Percentiles rank a stretch among this genome's conserved stretches.
Conservation (phyloP, 2,329 filamentous ascomycete genomes). For the Apiospora sp. region DNA sequence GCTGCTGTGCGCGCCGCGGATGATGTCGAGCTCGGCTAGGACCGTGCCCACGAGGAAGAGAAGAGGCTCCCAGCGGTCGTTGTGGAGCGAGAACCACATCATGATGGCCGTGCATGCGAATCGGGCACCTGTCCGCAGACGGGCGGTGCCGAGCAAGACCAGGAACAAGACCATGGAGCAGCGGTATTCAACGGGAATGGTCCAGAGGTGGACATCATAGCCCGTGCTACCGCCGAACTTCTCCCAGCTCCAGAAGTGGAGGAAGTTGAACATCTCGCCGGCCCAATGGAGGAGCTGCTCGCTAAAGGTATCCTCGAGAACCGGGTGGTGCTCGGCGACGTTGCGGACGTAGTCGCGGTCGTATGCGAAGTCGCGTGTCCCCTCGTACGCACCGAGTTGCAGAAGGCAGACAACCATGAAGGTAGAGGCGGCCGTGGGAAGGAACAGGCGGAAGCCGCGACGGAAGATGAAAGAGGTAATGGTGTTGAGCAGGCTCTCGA, state of each 20-base stretch:
- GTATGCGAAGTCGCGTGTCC: conserved; percentile 54
- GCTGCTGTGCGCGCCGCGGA: conserved; percentile 54
- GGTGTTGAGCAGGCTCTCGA: conserved; percentile 51
- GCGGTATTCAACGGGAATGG: conserved; percentile 67
- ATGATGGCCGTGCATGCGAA: conserved; percentile 51
- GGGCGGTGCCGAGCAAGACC: conserved; percentile 57
- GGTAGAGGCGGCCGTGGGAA: conserved; percentile 60
- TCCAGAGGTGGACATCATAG: conserved; percentile 69
- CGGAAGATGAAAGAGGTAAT: conserved; percentile 61
- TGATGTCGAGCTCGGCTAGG: conserved; percentile 62
- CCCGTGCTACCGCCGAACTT: conserved; percentile 55
- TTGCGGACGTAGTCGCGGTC: conserved; percentile 55
- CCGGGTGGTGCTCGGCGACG: conserved; percentile 57
- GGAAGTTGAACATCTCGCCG: conserved; percentile 56
- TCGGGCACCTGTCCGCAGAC: conserved; percentile 52
- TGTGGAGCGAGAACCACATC: conserved; percentile 54
- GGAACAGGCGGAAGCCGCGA: conserved; percentile 58
- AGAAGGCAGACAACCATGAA: conserved; percentile 55
- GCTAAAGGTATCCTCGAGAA: conserved; percentile 45
- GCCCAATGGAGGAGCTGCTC: conserved; percentile 57
- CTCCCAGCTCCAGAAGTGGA: conserved; percentile 61
- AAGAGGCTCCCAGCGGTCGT: conserved; percentile 62
- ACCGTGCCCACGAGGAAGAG: conserved; percentile 63
- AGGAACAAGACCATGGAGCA: conserved; percentile 66
- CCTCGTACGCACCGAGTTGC: conserved; percentile 56